Conservation (phyloP, 108 stramenopile species). For the Cylindrotheca closterium region DNA sequence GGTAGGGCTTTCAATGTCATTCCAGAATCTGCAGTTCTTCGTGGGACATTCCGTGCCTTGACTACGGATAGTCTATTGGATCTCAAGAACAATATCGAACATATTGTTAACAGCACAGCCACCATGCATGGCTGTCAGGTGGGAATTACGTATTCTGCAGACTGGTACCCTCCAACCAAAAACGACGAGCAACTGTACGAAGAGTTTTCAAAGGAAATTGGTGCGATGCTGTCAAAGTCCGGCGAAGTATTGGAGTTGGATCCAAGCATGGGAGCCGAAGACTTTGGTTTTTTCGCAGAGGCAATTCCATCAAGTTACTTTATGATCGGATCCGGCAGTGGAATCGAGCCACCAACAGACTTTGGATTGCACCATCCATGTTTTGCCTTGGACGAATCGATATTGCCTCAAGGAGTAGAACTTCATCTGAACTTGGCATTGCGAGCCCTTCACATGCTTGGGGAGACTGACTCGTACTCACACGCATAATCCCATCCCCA, state of each 20-base stretch:
- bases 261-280: constrained; percentile 93
- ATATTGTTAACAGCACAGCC: constrained; percentile 59
- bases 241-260: constrained; percentile 47
- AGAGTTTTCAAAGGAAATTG: constrained; percentile 58
- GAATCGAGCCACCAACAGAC: constrained; percentile 52
- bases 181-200: constrained; percentile 77
- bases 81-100: constrained; percentile 60
- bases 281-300: constrained; percentile 86
- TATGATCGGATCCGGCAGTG: constrained; percentile 77
- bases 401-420: constrained; percentile 74
- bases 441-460: constrained; percentile 45
- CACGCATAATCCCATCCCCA: too few species aligned
- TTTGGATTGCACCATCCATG: constrained; percentile 82
- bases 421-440: constrained; percentile 81
- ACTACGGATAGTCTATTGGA: constrained; percentile 59
- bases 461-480: too few species aligned
- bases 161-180: constrained; percentile 87
- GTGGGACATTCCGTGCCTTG: constrained; percentile 87
- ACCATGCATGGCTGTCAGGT: constrained; percentile 69
- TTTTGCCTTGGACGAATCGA: constrained; percentile 82
- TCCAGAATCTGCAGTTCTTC: constrained; percentile 52
- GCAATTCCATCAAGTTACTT: constrained; percentile 75
- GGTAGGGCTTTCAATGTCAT: constrained; percentile 86
- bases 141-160: constrained; percentile 58
- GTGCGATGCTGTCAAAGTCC: constrained; percentile 57